Conservation (phyloP, 2,329 filamentous ascomycete species). For the Claviceps purpurea region DNA sequence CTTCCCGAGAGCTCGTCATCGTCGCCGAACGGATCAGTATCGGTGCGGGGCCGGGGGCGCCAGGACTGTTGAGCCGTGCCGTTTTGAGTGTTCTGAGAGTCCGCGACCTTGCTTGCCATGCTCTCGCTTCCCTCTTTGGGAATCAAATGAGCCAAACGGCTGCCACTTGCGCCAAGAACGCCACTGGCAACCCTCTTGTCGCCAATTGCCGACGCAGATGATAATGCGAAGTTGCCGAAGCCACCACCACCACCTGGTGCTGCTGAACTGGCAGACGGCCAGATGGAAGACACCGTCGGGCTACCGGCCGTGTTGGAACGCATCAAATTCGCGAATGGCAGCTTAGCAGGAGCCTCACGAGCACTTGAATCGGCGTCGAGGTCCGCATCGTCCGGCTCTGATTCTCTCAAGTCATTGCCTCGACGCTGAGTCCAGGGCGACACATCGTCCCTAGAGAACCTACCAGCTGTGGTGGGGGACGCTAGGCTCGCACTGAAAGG, state of each 20-base stretch:
- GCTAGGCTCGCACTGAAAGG: slow-evolving; percentile 39
- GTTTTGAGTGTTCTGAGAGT: slow-evolving; percentile 28
- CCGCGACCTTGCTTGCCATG: slow-evolving; percentile 35
- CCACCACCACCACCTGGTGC: slow-evolving; percentile 60
- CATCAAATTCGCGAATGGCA: slow-evolving; percentile 32
- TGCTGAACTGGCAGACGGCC: slow-evolving; percentile 36
- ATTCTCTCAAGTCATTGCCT: slow-evolving; percentile 38
- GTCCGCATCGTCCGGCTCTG: slow-evolving; percentile 40
- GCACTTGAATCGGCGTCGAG: slow-evolving; percentile 21
- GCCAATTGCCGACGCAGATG: slow-evolving; percentile 38
- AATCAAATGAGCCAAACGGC: slow-evolving; percentile 74
- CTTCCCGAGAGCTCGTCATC: slow-evolving; percentile 49
- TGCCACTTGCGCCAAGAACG: slow-evolving; percentile 59
- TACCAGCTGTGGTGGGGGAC: slow-evolving; percentile 46
- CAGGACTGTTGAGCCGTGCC: slow-evolving; percentile 33
- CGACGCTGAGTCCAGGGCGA: slow-evolving; percentile 46
- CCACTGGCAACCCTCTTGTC: slow-evolving; percentile 65
- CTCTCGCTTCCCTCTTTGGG: slow-evolving; percentile 64
- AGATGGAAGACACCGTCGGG: slow-evolving; percentile 29
- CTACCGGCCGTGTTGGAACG: slow-evolving; percentile 42
- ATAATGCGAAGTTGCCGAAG: slow-evolving; percentile 81
- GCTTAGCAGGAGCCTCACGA: slow-evolving; percentile 18
- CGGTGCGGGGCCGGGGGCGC: slow-evolving; percentile 50
- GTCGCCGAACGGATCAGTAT: slow-evolving; percentile 67
- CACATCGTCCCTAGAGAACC: slow-evolving; percentile 50